Conservation (phyloP, 2,329 filamentous ascomycete species). For the Colletotrichum sp. region DNA sequence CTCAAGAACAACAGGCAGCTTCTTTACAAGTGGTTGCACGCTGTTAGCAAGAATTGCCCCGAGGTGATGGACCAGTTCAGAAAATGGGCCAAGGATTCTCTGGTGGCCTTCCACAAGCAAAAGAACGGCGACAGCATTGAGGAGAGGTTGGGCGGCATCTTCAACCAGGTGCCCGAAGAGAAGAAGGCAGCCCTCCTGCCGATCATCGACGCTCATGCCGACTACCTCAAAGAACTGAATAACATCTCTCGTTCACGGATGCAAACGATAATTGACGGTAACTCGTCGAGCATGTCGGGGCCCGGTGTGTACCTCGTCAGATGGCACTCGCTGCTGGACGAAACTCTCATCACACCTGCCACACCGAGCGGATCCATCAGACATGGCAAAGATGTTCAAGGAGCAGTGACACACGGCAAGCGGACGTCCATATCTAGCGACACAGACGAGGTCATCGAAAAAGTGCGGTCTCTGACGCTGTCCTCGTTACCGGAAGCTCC, state of each 20-base stretch:
- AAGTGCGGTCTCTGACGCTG: constrained; percentile 33
- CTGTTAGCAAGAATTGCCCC: constrained; percentile 70
- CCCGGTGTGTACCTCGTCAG: constrained; percentile 75
- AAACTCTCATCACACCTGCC: constrained; percentile 71
- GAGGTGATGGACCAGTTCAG: constrained; percentile 67
- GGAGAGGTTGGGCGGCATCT: constrained; percentile 44
- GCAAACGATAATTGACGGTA: constrained; percentile 57
- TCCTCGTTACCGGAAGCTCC: constrained; percentile 36
- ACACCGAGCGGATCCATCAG: constrained; percentile 57
- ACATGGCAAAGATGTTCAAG: constrained; percentile 56
- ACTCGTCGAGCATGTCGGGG: constrained; percentile 48
- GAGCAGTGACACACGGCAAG: constrained; percentile 47
- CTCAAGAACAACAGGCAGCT: constrained; percentile 68
- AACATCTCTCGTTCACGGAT: constrained; percentile 59
- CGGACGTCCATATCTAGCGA: constrained; percentile 36
- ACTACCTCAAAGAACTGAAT: constrained; percentile 63
- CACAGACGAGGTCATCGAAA: constrained; percentile 26
- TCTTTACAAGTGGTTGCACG: constrained; percentile 74
- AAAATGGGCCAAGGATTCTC: constrained; percentile 63
- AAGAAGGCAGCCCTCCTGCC: constrained; percentile 51
- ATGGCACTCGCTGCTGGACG: constrained; percentile 75
- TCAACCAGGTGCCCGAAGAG: constrained; percentile 48
- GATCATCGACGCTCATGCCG: constrained; percentile 63
- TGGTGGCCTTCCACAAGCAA: constrained; percentile 57
- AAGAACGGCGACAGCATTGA: constrained; percentile 35